Evolutionary conservation across 2,329 filamentous ascomycete genomes (phyloP), one percentile per base, ranked within the genome.

Genomic region (Dactylellina cionopaga): DNA sequence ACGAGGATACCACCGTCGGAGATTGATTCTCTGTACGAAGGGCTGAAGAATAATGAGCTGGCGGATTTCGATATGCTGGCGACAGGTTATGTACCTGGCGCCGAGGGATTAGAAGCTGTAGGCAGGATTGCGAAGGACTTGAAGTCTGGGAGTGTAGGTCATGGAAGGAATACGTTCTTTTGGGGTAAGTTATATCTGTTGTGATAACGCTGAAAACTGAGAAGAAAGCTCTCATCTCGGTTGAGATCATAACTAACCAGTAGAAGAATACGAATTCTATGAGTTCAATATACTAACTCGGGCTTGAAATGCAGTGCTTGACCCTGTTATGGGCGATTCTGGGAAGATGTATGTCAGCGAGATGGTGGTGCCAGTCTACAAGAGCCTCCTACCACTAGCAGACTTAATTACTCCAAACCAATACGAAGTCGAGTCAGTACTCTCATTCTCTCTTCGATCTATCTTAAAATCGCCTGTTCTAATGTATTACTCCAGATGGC

Each of bases 261-360:
- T n/a, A n/a, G n/a, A n/a, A n/a, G n/a, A n/a, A n/a, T n/a, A n/a
- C n/a, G n/a, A n/a, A n/a, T n/a, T n/a, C n/a, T n/a, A n/a, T n/a
- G n/a, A n/a, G n/a, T n/a, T n/a, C n/a, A n/a, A n/a, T n/a, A n/a
- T n/a, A n/a, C n/a, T 29, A 13, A 46, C 24, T 49, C 5, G 43
- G 13, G 31, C 25, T 4, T 33, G 52, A 39, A 39, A 62, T n/a
- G n/a, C 74, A 88, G 92, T 96, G 1, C 85, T 99, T 24, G 95
- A 99, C 80, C 95, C 96, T 0, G 95, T 99, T 49, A 99, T 99
- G 95, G 95, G 95, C 27, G 95, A 99, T 79, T 92, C 97, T 78
- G 95, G 92, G 52, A 88, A 86, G 76, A 84, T 99, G 10, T 99
- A 99, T 79, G 94, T 99, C 5, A 91, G 90, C 4, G 89, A 94